These are phyloP conservation scores for Crithidia brevicula DNA, from an alignment of 208 protist genomes.

Conservation along the genomic window DNA sequence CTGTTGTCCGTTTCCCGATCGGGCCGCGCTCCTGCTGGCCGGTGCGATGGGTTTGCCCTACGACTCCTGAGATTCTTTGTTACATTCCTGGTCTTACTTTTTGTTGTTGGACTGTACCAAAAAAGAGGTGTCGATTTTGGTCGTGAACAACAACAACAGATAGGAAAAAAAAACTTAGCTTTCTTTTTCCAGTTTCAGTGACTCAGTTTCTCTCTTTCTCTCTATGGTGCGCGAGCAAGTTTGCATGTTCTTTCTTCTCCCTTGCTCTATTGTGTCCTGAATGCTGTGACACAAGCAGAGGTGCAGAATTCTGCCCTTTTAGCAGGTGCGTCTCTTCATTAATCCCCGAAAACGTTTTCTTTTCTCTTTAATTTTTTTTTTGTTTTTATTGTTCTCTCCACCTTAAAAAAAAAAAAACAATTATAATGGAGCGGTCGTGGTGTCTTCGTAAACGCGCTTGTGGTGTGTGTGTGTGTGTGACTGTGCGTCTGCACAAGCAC, in stretches of 20 bases:
- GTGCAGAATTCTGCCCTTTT: neutral
- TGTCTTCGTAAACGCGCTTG: neutral
- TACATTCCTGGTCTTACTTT: too few relatives aligned
- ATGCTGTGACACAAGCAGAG: neutral
- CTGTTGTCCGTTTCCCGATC: too few relatives aligned
- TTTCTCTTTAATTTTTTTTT: neutral
- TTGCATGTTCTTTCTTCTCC: neutral
- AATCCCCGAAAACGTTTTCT: slow-evolving; percentile 23
- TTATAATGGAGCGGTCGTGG: slow-evolving; percentile 1
- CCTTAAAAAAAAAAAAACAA: slow-evolving; percentile 8
- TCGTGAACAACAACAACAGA: too few relatives aligned
- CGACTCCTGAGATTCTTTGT: too few relatives aligned
- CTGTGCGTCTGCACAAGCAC: neutral
- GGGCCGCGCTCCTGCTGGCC: too few relatives aligned
- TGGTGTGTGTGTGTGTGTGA: neutral
- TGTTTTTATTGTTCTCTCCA: neutral
- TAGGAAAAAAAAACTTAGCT: too few relatives aligned
- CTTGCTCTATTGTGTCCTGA: neutral
- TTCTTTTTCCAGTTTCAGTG: too few relatives aligned
- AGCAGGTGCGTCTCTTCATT: neutral
- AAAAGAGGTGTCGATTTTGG: too few relatives aligned
- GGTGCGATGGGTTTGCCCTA: too few relatives aligned
- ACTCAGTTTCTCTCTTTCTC: too few relatives aligned
- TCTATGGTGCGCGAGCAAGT: slow-evolving; percentile 3
- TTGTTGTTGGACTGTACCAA: too few relatives aligned